Percentiles rank a stretch among this genome's conserved stretches.
phyloP scores from a whole-genome alignment of 768 basidiomycete genomes.

The Porphyrellus cyaneotinctus region DNA sequence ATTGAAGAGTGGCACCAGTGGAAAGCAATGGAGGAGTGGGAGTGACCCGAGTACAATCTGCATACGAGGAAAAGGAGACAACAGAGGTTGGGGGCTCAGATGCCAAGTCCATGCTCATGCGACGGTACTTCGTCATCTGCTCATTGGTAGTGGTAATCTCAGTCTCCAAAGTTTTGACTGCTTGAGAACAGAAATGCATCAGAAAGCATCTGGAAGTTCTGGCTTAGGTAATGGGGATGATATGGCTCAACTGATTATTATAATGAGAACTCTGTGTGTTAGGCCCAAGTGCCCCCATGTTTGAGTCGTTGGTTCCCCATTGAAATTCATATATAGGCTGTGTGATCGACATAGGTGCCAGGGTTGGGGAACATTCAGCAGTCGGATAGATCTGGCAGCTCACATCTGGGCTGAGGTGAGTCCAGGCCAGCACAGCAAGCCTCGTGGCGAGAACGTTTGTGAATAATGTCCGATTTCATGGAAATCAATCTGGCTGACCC shows the following conservation, averaged over 20 bases:
- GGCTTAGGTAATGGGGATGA: slow-evolving; percentile 65
- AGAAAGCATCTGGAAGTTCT: slow-evolving; percentile 41
- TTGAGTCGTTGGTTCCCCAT: slow-evolving; percentile 39
- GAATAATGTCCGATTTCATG: slow-evolving; percentile 89
- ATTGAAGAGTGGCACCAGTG: slow-evolving; percentile 62
- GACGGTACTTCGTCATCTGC: slow-evolving; percentile 55
- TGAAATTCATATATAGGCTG: slow-evolving; percentile 49
- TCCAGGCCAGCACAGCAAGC: slow-evolving; percentile 55
- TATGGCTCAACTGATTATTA: slow-evolving; percentile 45
- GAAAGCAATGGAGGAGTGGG: slow-evolving; percentile 48
- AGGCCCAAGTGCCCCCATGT: slow-evolving; percentile 42
- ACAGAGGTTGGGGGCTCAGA: slow-evolving; percentile 45
- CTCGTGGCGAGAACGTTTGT: slow-evolving; percentile 82
- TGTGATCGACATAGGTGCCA: slow-evolving; percentile 68
- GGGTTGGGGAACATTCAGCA: slow-evolving; percentile 55
- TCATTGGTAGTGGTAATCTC: slow-evolving; percentile 29
- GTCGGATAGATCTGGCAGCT: slow-evolving; percentile 71
- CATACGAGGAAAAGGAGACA: slow-evolving; percentile 57
- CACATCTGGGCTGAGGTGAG: slow-evolving; percentile 60
- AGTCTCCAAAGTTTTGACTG: slow-evolving; percentile 44
- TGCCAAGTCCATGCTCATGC: slow-evolving; percentile 44
- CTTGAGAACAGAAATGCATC: slow-evolving; percentile 54
- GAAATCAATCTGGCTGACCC: slow-evolving; percentile 83
- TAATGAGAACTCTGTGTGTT: slow-evolving; percentile 24
- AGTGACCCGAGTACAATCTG: slow-evolving; percentile 65